Evolutionary conservation across 75 land plant species (phyloP).

Genomic region (Pinus tabuliformis): DNA sequence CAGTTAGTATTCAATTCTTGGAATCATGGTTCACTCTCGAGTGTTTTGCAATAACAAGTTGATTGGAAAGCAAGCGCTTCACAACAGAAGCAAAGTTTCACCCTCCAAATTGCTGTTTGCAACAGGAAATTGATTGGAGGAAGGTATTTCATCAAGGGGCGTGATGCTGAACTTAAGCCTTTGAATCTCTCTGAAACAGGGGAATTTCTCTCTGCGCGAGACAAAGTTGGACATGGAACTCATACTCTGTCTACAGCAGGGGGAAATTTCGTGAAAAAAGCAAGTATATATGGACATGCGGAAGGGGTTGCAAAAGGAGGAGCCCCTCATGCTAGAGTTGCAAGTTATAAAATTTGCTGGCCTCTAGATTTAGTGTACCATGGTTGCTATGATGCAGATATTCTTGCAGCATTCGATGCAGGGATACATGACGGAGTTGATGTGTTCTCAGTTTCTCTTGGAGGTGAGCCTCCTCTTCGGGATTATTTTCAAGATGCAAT

Average conservation of each 20-base stretch:
- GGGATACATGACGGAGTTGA: constrained; percentile 94
- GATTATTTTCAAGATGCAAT: constrained; percentile 88
- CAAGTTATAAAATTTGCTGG: constrained; percentile 97
- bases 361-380: neutral
- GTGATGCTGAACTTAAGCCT: constrained; percentile 35
- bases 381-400: constrained; percentile 93
- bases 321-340: constrained; percentile 80
- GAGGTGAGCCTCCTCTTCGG: constrained; percentile 35
- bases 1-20: neutral
- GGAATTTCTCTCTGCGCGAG: constrained; percentile 76
- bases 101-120: constrained; percentile 16
- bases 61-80: constrained; percentile 30
- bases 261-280: constrained; percentile 52
- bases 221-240: constrained; percentile 88
- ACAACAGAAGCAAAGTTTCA: neutral
- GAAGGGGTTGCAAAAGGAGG: constrained; percentile 68
- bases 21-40: neutral
- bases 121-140: constrained; percentile 88
- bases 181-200: constrained; percentile 36
- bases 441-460: constrained; percentile 84
- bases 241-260: constrained; percentile 80
- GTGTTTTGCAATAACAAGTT: constrained; percentile 45
- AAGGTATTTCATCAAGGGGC: constrained; percentile 70
- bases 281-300: constrained; percentile 67
- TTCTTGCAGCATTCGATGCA: constrained; percentile 86